A percentile compares a stretch with the other conserved stretches of the same genome.
Evolutionary conservation across 129 eudicot species (phyloP).

Genomic region (Lonicera japonica): DNA sequence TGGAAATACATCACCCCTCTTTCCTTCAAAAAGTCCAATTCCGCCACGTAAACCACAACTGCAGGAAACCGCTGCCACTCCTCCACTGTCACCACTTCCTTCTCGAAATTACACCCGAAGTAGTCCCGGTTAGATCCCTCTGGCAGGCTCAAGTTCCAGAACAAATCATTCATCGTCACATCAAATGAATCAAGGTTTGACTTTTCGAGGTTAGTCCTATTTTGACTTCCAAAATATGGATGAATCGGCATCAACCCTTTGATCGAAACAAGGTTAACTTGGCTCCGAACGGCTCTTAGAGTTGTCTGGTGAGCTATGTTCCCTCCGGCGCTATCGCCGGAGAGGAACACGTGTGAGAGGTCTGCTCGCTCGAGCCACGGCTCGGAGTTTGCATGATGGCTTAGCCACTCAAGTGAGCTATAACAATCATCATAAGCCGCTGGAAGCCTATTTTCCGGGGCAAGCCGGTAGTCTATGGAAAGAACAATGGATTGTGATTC

Average conservation of each 20-base stretch:
- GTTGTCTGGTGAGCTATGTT: constrained; percentile 24
- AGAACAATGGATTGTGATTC: neutral
- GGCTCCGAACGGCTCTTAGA: constrained; percentile 21
- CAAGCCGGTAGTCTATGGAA: neutral
- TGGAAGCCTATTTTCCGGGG: neutral
- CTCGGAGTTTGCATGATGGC: neutral
- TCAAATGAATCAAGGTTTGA: constrained; percentile 29
- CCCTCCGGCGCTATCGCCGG: neutral
- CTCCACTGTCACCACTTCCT: constrained; percentile 12
- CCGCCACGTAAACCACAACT: constrained; percentile 66
- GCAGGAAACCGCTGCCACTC: constrained; percentile 64
- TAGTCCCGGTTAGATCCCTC: constrained; percentile 68
- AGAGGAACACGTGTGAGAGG: neutral
- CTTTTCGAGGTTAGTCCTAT: constrained; percentile 44
- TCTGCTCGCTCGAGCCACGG: neutral
- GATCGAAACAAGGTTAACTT: constrained; percentile 19
- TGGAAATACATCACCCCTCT: constrained; percentile 71
- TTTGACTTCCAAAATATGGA: constrained; percentile 78
- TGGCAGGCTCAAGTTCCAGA: constrained; percentile 67
- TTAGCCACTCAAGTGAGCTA: neutral
- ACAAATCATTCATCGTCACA: constrained; percentile 67
- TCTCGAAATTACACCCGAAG: constrained; percentile 54
- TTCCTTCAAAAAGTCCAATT: constrained; percentile 70
- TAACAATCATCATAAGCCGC: neutral
- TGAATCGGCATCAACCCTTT: constrained; percentile 61